These are phyloP conservation scores for Ogataea dorogensis DNA, from an alignment of 805 yeast genomes.

Conservation along the genomic window DNA sequence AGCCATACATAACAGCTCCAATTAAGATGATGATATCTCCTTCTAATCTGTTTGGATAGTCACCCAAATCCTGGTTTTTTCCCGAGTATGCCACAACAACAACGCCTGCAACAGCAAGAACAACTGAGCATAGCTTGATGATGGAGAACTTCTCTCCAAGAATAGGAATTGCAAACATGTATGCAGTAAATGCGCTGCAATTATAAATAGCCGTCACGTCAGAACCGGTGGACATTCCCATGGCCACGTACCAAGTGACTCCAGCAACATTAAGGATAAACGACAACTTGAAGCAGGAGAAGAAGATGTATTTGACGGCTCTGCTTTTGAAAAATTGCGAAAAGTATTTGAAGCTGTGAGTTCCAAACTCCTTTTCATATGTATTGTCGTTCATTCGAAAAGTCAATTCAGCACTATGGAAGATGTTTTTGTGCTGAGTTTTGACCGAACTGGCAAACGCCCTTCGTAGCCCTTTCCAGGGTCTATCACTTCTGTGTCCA, in stretches of 20 bases:
- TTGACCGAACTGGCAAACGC: constrained; percentile 38
- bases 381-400: constrained; percentile 27
- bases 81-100: constrained; percentile 74
- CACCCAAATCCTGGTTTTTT: constrained; percentile 22
- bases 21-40: constrained; percentile 70
- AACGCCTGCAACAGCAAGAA: constrained; percentile 72
- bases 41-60: constrained; percentile 56
- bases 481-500: constrained; percentile 25
- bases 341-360: constrained; percentile 28
- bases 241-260: constrained; percentile 81
- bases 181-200: constrained; percentile 86
- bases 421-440: constrained; percentile 43
- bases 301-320: constrained; percentile 48
- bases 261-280: constrained; percentile 72
- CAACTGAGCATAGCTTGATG: constrained; percentile 64
- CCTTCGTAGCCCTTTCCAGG: constrained; percentile 33
- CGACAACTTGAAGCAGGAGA: constrained; percentile 45
- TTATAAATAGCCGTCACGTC: constrained; percentile 90
- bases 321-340: constrained; percentile 40
- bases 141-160: constrained; percentile 63
- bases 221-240: constrained; percentile 74
- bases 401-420: constrained; percentile 37
- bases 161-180: constrained; percentile 76
- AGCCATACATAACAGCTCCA: constrained; percentile 78
- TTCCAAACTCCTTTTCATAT: constrained; percentile 34